Conservation (phyloP, 495 filamentous ascomycete genomes). For the Penicillium steckii region DNA sequence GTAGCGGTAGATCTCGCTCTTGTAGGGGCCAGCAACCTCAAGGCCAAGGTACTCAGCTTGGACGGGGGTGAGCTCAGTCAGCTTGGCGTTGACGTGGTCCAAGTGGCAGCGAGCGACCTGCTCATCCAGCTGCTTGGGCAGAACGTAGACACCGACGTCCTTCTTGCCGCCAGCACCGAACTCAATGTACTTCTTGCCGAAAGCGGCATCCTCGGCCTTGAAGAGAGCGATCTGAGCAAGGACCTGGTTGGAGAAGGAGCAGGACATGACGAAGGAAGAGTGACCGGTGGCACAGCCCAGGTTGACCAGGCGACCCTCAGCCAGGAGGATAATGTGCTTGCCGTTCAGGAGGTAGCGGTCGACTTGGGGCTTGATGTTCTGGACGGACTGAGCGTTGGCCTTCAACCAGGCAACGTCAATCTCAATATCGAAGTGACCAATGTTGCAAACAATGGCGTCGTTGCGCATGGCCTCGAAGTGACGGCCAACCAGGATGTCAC, state of each 20-base stretch:
- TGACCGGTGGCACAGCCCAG: slow-evolving; percentile 98
- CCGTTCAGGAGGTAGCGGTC: slow-evolving; percentile 97
- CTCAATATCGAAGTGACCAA: slow-evolving; percentile 99
- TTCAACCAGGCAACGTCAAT: slow-evolving; percentile 99
- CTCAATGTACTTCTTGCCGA: slow-evolving; percentile 91
- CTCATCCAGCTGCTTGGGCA: slow-evolving; percentile 98
- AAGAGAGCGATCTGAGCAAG: slow-evolving; percentile 97
- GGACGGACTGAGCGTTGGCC: slow-evolving; percentile 84
- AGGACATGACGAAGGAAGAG: slow-evolving; percentile 99
- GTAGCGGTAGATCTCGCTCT: slow-evolving; percentile 73
- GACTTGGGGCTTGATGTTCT: slow-evolving; percentile 99
- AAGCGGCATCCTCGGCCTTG: slow-evolving; percentile 86
- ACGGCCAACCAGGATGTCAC: slow-evolving; percentile 86
- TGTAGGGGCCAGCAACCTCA: slow-evolving; percentile 83
- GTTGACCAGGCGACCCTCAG: slow-evolving; percentile 98
- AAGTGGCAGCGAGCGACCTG: slow-evolving; percentile 94
- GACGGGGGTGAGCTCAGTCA: slow-evolving; percentile 75
- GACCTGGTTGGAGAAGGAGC: slow-evolving; percentile 99
- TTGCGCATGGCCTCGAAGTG: slow-evolving; percentile 98
- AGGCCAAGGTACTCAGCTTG: slow-evolving; percentile 95
- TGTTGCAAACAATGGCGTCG: slow-evolving; percentile 99
- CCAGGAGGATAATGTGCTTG: slow-evolving; percentile 95
- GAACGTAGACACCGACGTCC: slow-evolving; percentile 87
- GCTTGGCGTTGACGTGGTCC: slow-evolving; percentile 91
- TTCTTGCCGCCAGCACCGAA: slow-evolving; percentile 93